phyloP scores from a whole-genome alignment of 1,284 basidiomycete species.

The Leccinum solheimii region DNA sequence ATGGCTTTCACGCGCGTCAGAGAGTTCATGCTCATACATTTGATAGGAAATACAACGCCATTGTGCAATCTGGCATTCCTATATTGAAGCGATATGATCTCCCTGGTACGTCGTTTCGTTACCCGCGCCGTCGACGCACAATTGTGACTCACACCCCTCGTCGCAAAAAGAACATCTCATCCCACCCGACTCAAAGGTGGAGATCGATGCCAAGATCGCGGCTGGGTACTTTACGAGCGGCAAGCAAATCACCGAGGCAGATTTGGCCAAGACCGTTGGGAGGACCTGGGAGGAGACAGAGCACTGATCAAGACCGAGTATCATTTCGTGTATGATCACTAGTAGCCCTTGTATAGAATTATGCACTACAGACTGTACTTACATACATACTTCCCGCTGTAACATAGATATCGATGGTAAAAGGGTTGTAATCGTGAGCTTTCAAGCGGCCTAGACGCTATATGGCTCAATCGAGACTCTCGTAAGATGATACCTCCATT shows the following conservation, averaged over 20 bases:
- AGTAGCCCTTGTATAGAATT: not conserved
- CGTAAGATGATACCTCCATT: too few species aligned
- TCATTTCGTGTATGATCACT: not conserved
- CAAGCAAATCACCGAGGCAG: slow-evolving; percentile 74
- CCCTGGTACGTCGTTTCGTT: slow-evolving; percentile 50
- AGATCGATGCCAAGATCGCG: slow-evolving; percentile 93
- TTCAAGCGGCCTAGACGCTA: not conserved
- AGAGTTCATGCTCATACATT: not conserved
- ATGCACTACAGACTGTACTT: not conserved
- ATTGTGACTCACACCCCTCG: slow-evolving; percentile 1
- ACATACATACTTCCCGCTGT: not conserved
- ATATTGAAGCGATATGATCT: slow-evolving; percentile 85
- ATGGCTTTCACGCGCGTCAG: slow-evolving; percentile 12
- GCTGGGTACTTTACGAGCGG: slow-evolving; percentile 87
- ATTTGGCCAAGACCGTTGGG: slow-evolving; percentile 84
- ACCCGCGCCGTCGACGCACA: not conserved
- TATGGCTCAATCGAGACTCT: too few species aligned
- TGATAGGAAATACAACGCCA: slow-evolving; percentile 89
- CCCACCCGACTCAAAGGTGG: slow-evolving; percentile 90
- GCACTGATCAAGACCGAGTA: slow-evolving; percentile 40
- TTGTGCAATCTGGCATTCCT: slow-evolving; percentile 84
- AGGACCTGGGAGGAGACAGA: slow-evolving; percentile 86
- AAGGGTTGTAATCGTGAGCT: not conserved
- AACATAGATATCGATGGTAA: not conserved
- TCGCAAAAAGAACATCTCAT: slow-evolving; percentile 67